Percentiles rank a stretch among this genome's conserved stretches.
These are phyloP conservation scores for Chiua virens DNA, from an alignment of 768 basidiomycete genomes.

Conservation along the genomic window DNA sequence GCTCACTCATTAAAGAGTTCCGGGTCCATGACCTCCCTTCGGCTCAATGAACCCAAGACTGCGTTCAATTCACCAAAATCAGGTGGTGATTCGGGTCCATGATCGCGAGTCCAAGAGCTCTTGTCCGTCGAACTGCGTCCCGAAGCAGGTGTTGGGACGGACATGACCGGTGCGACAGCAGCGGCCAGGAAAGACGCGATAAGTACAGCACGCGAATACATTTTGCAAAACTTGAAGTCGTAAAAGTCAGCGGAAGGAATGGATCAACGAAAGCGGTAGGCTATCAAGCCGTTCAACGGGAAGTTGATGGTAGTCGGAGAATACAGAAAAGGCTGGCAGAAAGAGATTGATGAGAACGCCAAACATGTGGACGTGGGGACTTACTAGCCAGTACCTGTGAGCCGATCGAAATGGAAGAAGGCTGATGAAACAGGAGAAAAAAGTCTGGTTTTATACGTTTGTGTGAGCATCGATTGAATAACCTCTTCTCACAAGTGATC, in stretches of 20 bases:
- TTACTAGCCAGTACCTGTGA: constrained; percentile 1
- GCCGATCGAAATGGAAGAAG: no score
- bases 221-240: not conserved
- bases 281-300: not conserved
- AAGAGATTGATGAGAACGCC: not conserved
- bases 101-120: no score
- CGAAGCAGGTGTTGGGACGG: not conserved
- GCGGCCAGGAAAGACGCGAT: not conserved
- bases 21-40: no score
- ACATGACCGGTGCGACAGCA: not conserved
- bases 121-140: no score
- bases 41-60: no score
- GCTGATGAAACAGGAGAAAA: not conserved
- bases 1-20: no score
- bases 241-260: not conserved
- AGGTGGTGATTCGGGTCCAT: no score
- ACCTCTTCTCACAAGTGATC: no score
- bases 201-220: not conserved
- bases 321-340: not conserved
- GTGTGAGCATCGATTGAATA: no score
- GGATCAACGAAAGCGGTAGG: no score
- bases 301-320: not conserved
- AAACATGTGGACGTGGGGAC: not conserved
- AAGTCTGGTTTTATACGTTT: no score
- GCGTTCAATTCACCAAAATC: no score